Evolutionary conservation across 2,329 filamentous ascomycete genomes (phyloP).

Genomic region (Exophiala calicioides): DNA sequence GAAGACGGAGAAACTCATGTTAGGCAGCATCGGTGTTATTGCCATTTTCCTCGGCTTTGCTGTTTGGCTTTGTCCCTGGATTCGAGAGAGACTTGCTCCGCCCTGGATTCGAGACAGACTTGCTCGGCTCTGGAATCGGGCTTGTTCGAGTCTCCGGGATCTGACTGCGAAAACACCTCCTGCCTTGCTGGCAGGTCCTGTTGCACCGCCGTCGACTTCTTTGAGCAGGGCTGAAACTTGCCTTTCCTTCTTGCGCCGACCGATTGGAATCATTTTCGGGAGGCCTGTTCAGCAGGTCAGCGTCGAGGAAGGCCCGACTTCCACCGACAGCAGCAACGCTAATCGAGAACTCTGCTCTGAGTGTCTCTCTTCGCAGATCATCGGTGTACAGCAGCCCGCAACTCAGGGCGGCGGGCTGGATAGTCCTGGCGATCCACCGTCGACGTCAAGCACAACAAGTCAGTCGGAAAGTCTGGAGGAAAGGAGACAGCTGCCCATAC

Average conservation of each 20-base stretch:
- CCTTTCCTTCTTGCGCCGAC: not conserved
- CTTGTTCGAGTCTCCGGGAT: not conserved
- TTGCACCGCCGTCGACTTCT: not conserved
- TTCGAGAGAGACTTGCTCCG: not conserved
- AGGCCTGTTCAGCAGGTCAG: not conserved
- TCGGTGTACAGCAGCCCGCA: too few relatives aligned
- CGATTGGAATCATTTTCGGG: not conserved
- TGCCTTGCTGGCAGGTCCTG: not conserved
- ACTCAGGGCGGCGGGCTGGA: too few relatives aligned
- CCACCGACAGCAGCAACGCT: too few relatives aligned
- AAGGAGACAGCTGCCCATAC: not conserved
- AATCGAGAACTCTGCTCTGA: too few relatives aligned
- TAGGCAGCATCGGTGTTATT: not conserved
- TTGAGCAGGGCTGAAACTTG: not conserved
- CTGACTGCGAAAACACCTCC: not conserved
- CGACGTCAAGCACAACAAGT: too few relatives aligned
- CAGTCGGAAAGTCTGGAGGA: not conserved
- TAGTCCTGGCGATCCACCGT: too few relatives aligned
- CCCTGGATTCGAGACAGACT: not conserved
- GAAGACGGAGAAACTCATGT: not conserved
- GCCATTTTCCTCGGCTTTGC: constrained; percentile 5
- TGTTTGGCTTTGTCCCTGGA: not conserved
- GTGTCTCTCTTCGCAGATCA: too few relatives aligned
- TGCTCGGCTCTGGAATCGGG: too few relatives aligned
- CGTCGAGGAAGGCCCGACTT: not conserved